A percentile compares a stretch with the other conserved stretches of the same genome.
phyloP scores from a whole-genome alignment of 2,329 filamentous ascomycete species.

The Talaromyces funiculosus region DNA sequence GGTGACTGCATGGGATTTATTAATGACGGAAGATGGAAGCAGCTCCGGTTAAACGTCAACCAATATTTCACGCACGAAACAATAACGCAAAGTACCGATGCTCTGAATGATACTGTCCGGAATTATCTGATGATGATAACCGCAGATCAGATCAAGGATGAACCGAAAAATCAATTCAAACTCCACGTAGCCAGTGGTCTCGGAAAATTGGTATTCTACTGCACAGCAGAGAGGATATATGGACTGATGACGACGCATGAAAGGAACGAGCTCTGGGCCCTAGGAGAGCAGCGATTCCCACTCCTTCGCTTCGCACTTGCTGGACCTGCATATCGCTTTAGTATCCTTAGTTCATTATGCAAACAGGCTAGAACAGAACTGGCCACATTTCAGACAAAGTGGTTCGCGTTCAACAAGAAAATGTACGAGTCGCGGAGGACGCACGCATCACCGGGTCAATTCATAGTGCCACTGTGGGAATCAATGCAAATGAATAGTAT shows the following conservation, averaged over 20 bases:
- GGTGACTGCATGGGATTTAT: neutral
- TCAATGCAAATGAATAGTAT: no score
- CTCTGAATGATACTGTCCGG: neutral
- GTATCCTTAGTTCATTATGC: neutral
- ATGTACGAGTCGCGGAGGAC: no score
- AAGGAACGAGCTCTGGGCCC: neutral
- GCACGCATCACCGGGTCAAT: no score
- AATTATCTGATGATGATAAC: neutral
- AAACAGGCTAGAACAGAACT: slow-evolving; percentile 23
- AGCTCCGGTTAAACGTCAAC: neutral
- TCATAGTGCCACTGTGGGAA: no score
- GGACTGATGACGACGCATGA: neutral
- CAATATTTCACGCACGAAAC: neutral
- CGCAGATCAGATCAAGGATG: neutral
- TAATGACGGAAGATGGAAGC: neutral
- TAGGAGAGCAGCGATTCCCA: neutral
- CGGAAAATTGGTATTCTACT: neutral
- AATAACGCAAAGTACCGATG: neutral
- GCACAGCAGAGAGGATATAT: neutral
- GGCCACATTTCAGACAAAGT: slow-evolving; percentile 25
- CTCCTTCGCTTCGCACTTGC: neutral
- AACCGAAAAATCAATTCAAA: neutral
- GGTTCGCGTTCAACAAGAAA: slow-evolving; percentile 31
- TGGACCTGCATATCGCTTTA: neutral
- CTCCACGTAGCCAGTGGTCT: neutral